phyloP scores from a whole-genome alignment of 169 alveolate genomes.

The Babesia microti region DNA sequence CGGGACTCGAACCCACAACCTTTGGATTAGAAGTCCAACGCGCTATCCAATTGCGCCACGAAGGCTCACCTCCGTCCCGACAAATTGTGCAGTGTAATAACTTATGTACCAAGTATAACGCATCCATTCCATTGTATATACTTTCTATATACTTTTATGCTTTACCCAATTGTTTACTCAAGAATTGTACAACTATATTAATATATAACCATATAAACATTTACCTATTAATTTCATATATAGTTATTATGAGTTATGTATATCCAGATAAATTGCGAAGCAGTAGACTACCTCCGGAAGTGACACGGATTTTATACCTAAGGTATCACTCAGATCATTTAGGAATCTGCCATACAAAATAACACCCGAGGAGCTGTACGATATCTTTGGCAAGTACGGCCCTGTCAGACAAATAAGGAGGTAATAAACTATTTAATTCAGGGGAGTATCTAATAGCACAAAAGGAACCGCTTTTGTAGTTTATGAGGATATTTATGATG shows the following conservation, averaged over 20 bases:
- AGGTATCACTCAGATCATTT: constrained; percentile 13
- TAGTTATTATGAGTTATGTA: too few species aligned
- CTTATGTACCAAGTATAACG: too few species aligned
- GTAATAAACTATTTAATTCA: constrained; percentile 43
- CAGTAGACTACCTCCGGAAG: constrained; percentile 48
- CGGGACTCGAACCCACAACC: constrained; percentile 91
- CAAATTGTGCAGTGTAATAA: too few species aligned
- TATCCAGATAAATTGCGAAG: too few species aligned
- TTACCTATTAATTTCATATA: too few species aligned
- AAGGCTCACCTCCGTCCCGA: constrained; percentile 28
- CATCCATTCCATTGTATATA: too few species aligned
- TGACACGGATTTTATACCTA: constrained; percentile 40
- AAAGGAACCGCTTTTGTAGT: constrained; percentile 95
- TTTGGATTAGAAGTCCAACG: constrained; percentile 88
- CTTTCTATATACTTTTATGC: too few species aligned
- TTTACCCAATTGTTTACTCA: too few species aligned
- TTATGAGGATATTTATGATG: constrained; percentile 96
- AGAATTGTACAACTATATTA: too few species aligned
- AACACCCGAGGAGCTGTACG: constrained; percentile 92
- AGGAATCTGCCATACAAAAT: constrained; percentile 76
- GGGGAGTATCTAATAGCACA: constrained; percentile 79
- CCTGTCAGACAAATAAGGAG: constrained; percentile 94
- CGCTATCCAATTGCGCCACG: constrained; percentile 88
- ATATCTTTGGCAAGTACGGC: constrained; percentile 97
- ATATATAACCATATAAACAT: too few species aligned